Percentiles rank a stretch among this genome's conserved stretches.
phyloP scores from a whole-genome alignment of 345 rosid species.

The Laguncularia racemosa region DNA sequence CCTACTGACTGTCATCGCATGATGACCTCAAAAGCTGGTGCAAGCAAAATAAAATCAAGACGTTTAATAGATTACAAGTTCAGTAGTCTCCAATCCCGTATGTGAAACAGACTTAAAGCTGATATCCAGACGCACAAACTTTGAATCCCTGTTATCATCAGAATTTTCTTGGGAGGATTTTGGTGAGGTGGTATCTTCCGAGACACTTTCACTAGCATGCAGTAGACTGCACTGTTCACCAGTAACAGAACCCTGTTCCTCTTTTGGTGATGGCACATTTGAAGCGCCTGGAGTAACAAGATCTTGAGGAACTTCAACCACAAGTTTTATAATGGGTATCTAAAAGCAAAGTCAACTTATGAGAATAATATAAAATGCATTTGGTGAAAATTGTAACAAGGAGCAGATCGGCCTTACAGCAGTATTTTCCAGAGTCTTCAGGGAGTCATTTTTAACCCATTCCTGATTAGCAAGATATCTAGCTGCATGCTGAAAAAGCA shows the following conservation, averaged over 20 bases:
- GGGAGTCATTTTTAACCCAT: conserved; percentile 95
- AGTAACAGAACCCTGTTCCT: conserved; percentile 26
- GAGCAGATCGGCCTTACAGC: conserved; percentile 52
- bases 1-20: no score
- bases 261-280: conserved; percentile 60
- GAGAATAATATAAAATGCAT: conserved; percentile 16
- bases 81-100: conserved; percentile 91
- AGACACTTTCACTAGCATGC: conserved; percentile 31
- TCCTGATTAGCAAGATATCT: conserved; percentile 98
- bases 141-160: conserved; percentile 36
- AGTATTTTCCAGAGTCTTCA: conserved; percentile 95
- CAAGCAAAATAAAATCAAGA: not conserved
- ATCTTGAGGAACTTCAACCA: conserved; percentile 91
- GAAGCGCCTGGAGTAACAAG: conserved; percentile 46
- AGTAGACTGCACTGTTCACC: conserved; percentile 35
- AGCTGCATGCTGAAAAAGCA: conserved; percentile 76
- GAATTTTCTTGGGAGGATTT: conserved; percentile 26
- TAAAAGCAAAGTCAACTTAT: conserved; percentile 20
- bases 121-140: conserved; percentile 82
- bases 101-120: conserved; percentile 90
- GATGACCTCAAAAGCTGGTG: not conserved
- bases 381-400: conserved; percentile 12
- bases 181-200: conserved; percentile 49
- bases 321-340: conserved; percentile 96
- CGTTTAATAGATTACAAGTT: conserved; percentile 45